phyloP scores from a whole-genome alignment of 2,329 filamentous ascomycete species.

The Biscogniauxia sp. region DNA sequence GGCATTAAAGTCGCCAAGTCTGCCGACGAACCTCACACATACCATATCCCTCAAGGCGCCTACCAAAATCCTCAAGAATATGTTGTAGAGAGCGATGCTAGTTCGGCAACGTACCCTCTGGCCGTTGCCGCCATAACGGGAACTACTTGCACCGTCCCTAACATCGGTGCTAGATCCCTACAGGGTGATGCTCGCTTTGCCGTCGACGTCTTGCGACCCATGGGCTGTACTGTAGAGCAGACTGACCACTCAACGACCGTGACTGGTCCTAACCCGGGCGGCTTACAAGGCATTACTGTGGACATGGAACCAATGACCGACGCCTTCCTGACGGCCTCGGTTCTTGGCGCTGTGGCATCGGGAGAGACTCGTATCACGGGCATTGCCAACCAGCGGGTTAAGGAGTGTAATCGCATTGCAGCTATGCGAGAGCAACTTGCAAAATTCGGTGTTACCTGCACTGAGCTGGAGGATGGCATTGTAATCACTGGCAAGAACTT shows the following conservation, averaged over 20 bases:
- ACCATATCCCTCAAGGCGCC: slow-evolving; percentile 81
- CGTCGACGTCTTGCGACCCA: slow-evolving; percentile 81
- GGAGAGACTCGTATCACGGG: slow-evolving; percentile 85
- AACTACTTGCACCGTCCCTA: slow-evolving; percentile 91
- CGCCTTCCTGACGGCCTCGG: slow-evolving; percentile 92
- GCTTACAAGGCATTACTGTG: slow-evolving; percentile 71
- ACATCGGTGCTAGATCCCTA: slow-evolving; percentile 87
- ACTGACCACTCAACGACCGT: slow-evolving; percentile 86
- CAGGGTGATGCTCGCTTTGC: slow-evolving; percentile 96
- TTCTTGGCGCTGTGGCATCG: slow-evolving; percentile 83
- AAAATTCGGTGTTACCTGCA: slow-evolving; percentile 86
- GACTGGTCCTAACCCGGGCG: slow-evolving; percentile 75
- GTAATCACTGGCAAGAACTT: slow-evolving; percentile 59
- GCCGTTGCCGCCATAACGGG: slow-evolving; percentile 94
- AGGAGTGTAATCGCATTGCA: slow-evolving; percentile 94
- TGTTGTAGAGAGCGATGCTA: slow-evolving; percentile 93
- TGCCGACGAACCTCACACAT: slow-evolving; percentile 78
- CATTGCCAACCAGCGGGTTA: slow-evolving; percentile 96
- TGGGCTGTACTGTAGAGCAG: slow-evolving; percentile 91
- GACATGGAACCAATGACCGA: slow-evolving; percentile 99
- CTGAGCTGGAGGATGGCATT: slow-evolving; percentile 93
- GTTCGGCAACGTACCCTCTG: slow-evolving; percentile 93
- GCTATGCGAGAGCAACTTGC: slow-evolving; percentile 94
- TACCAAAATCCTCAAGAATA: slow-evolving; percentile 87
- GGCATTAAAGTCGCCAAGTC: slow-evolving; percentile 79